These are phyloP conservation scores for Wickerhamiella sorbophila DNA, from an alignment of 805 yeast species.

Conservation along the genomic window DNA sequence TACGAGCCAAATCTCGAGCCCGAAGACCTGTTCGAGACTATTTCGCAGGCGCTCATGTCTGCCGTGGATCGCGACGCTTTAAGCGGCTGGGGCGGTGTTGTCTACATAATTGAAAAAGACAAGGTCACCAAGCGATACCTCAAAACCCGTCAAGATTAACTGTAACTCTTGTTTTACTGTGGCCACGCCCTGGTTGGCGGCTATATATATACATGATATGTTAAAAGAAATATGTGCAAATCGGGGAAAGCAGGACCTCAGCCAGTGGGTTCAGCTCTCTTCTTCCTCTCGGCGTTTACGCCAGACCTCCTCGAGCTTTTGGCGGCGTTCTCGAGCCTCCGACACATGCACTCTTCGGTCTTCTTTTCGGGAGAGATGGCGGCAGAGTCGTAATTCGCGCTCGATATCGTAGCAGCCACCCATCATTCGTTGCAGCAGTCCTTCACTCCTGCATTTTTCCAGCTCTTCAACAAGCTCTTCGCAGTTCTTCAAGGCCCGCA, in stretches of 20 bases:
- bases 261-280: constrained; percentile 35
- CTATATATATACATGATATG: neutral
- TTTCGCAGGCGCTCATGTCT: constrained; percentile 81
- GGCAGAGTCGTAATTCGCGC: constrained; percentile 62
- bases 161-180: neutral
- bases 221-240: too few species aligned
- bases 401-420: constrained; percentile 80
- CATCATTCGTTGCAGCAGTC: constrained; percentile 51
- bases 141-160: constrained; percentile 88
- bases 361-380: constrained; percentile 65
- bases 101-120: constrained; percentile 59
- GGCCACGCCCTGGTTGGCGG: neutral
- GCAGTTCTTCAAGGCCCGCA: constrained; percentile 36
- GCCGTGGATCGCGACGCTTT: constrained; percentile 96
- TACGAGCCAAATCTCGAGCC: constrained; percentile 91
- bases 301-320: constrained; percentile 41
- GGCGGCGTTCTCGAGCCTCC: constrained; percentile 43
- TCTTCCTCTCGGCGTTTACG: constrained; percentile 58
- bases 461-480: constrained; percentile 70
- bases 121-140: constrained; percentile 75
- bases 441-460: constrained; percentile 72
- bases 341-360: constrained; percentile 33
- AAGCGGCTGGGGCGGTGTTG: constrained; percentile 97
- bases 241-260: too few species aligned
- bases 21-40: constrained; percentile 90